Base-by-base conservation (phyloP, 768 basidiomycete genomes). In the Chalciporus pseudorubinellus region DNA sequence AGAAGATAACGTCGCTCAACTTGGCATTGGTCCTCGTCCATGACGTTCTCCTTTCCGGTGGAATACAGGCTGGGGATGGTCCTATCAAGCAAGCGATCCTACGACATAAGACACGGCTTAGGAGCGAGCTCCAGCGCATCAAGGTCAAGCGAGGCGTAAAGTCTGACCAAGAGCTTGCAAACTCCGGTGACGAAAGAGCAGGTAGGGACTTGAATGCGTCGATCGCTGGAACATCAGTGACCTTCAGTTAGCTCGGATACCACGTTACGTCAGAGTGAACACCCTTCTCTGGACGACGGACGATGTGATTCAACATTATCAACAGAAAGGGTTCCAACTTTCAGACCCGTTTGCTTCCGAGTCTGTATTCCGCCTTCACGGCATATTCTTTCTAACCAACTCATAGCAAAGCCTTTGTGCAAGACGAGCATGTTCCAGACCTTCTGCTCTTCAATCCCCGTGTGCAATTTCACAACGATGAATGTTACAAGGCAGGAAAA, bases 1-100 rank as follows among this genome's bases (percentile, higher is more conserved):
- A 79, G 65, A 75, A 87, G 60, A 76, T 95, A 48, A 85, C 83
- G 1, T 89, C 91, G 1, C 63, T 74, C 36, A 89, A 85, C 61
- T 78, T 98, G 41, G 84, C 88, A 2, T 77, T 94, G 7, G 85
- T 95, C 38, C 84, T 98, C 29, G 84, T 95, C 1, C 95, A 99
- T 59, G 97, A 99, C 70, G 71, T 95, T 8, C 75, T 99, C 22
- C 76, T 97, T 34, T 77, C 89, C 14, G 74, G 81, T 18, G 90
- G 93, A 10, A 92, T 99, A 57, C 91, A 97, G 67, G 87, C 92
- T 7, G 85, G 90, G 41, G 87, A 95, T 66, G 92, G 95, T 20
- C 89, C 91, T 4, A 74, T 95, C 47, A 97, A 97, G 60, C 87
- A 90, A 61, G 92, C 91, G 0, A 65, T 97, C 40, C 67, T 92